Base-by-base conservation (phyloP, 2,329 filamentous ascomycete species). In the Botryosphaeria dothidea region DNA sequence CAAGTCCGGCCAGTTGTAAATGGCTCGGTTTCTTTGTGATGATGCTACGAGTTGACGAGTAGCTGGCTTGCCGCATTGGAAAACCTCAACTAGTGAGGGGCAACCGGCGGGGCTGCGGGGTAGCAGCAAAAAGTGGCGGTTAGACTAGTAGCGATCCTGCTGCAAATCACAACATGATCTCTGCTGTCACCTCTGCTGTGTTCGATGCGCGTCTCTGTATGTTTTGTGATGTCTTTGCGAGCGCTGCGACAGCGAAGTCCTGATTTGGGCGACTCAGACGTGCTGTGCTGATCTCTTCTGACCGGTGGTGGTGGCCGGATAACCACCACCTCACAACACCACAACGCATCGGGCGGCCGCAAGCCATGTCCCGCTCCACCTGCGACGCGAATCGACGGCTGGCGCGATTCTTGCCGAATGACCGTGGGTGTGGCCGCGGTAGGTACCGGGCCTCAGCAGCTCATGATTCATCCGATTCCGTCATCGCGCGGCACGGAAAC, bases 1-100 rank as follows among this genome's bases (percentile, higher is more conserved):
- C 66, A 75, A 77, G 68, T 77, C 78, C 69, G 86, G 85, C 73
- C 77, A 78, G 71, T n/a, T 25, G 43, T 65, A 65, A 60, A 60
- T 23, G 52, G 19, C 45, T 63, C 41, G 54, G 36, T 43, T 57
- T 34, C 15, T 23, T 19, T 51, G 27, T 57, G 62, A 57, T 21
- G 62, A 56, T 56, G 62, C 19, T 43, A 64, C 41, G 62, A 64
- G 43, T 21, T 46, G 38, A 63, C 19, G 61, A 63, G 61, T 34
- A 45, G 61, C 23, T 41, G 36, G 61, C 2, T 63, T n/a, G 36
- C 29, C 48, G 13, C 21, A 31, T 63, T 38, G 41, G 49, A 43
- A 41, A 38, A 38, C n/a, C 19, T 17, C 60, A 13, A n/a, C n/a
- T 51, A 62, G 31, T 63, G 61, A 63, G 61, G 61, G 61, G 48